Percentiles rank a stretch among this genome's conserved stretches.
Evolutionary conservation across 768 basidiomycete genomes (phyloP).

Genomic region (Leccinum subtestaceum): DNA sequence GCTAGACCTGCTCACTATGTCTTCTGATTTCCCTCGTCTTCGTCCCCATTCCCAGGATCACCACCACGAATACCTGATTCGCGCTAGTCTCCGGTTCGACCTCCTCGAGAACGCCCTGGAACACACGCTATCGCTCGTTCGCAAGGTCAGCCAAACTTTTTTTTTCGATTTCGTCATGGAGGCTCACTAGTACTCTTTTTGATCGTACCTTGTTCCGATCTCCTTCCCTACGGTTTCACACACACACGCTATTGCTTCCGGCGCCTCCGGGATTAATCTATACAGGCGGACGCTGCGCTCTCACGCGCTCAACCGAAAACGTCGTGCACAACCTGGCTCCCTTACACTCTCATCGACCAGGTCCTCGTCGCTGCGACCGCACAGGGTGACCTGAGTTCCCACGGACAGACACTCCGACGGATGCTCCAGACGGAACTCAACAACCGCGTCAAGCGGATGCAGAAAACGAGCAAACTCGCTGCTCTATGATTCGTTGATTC

Average conservation of each 20-base stretch:
- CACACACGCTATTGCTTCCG: background rate
- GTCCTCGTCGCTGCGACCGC: slow-evolving; percentile 64
- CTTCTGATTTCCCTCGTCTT: background rate
- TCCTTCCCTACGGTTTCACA: background rate
- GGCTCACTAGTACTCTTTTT: slow-evolving; percentile 7
- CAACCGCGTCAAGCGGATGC: slow-evolving; percentile 64
- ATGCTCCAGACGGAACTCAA: slow-evolving; percentile 59
- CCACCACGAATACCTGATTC: slow-evolving; percentile 83
- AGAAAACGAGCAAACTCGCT: slow-evolving; percentile 54
- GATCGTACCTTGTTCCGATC: background rate
- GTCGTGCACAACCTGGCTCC: slow-evolving; percentile 71
- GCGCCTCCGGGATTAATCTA: background rate
- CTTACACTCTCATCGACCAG: slow-evolving; percentile 82
- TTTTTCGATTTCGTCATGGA: background rate
- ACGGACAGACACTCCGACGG: slow-evolving; percentile 39
- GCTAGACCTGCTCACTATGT: background rate
- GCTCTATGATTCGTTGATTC: slow-evolving; percentile 13
- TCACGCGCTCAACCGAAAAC: slow-evolving; percentile 50
- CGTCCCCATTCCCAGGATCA: slow-evolving; percentile 41
- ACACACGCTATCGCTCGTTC: slow-evolving; percentile 66
- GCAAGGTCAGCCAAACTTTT: slow-evolving; percentile 51
- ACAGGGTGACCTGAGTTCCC: slow-evolving; percentile 47
- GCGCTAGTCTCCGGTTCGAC: slow-evolving; percentile 75
- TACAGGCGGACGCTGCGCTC: slow-evolving; percentile 52
- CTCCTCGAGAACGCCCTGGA: slow-evolving; percentile 74